Percentiles rank a stretch among this genome's conserved stretches.
These are phyloP conservation scores for Hortiboletus campestris DNA, from an alignment of 768 basidiomycete genomes.

Conservation along the genomic window DNA sequence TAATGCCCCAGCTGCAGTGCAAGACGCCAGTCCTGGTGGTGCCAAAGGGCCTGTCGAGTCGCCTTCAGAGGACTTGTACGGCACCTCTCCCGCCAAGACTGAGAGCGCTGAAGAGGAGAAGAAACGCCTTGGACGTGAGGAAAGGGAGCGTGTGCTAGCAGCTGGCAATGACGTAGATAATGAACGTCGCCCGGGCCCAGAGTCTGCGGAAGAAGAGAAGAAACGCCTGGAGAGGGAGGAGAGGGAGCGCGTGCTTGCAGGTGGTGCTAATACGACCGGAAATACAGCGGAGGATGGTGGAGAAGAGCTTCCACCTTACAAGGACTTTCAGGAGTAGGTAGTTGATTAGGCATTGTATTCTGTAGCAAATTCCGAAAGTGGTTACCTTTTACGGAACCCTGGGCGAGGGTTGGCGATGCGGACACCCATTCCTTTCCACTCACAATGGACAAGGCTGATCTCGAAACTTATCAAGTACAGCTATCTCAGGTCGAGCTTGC, in stretches of 20 bases:
- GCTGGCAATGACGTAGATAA: conserved; percentile 13
- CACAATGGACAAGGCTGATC: conserved; percentile 58
- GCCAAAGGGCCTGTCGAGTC: conserved; percentile 26
- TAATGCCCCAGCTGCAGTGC: neutral
- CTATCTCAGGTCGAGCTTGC: conserved; percentile 86
- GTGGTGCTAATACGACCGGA: conserved; percentile 5
- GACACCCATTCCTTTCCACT: neutral
- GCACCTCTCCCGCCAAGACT: conserved; percentile 26
- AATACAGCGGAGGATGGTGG: conserved; percentile 32
- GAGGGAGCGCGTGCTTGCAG: conserved; percentile 49
- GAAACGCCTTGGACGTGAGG: conserved; percentile 52
- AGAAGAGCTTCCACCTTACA: conserved; percentile 45
- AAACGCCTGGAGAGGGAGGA: conserved; percentile 63
- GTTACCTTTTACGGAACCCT: conserved; percentile 23
- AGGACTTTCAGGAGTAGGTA: conserved; percentile 32
- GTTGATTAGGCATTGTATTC: neutral
- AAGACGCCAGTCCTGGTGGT: neutral
- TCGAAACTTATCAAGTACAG: conserved; percentile 88
- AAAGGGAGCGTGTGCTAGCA: conserved; percentile 46
- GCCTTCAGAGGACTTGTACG: conserved; percentile 31
- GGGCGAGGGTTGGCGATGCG: neutral
- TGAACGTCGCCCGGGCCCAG: conserved; percentile 20
- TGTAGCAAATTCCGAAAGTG: neutral
- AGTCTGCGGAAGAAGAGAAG: conserved; percentile 66
- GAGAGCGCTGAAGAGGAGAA: conserved; percentile 69